Evolutionary conservation across 2,329 filamentous ascomycete genomes (phyloP), one percentile per base, ranked within the genome.

Genomic region (Cadophora sp.): DNA sequence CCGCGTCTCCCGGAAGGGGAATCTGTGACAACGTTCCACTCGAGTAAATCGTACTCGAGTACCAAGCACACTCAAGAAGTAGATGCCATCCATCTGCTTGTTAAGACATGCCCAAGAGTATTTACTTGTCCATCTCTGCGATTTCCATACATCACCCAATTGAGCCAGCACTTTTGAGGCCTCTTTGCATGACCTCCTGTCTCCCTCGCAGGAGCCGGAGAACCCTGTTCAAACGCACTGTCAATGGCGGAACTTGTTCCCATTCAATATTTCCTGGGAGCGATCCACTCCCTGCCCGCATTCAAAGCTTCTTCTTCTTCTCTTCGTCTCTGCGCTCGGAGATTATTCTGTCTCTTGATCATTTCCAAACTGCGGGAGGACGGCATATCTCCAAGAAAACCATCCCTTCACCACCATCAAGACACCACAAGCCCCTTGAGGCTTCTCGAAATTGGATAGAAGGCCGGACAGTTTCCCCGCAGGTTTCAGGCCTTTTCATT

Each of bases 301-400:
- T 61, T 40, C 29, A 59, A 67, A 67, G 61, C 60, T 62, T 59
- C 58, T 64, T 68, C 48, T 27, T 27, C 43, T 65, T 55, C 58
- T 59, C 58, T 64, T 68, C 48, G 34, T 27, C 43, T 65, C 31
- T 40, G 26, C 37, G 34, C 37, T 14, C 58, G 63, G 59, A 70
- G 34, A 59, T 70, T 70, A 60, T 68, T 27, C 19, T 70, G 66
- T 68, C 60, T 66, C 58, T 68, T 50, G 43, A 61, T 51, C 63
- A 68, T 63, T 56, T 69, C 55, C 51, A 40, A 43, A 19, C 50
- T 64, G 50, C 62, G 62, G 50, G 34, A 65, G 53, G 37, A 26
- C 64, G 46, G 64, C 56, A 59, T 14, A 26, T 19, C 24, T 31
- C 31, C 53, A n/a, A 24, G 51, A 37, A 59, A 59, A 51, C n/a